Evolutionary conservation across 148 eudicot genomes (phyloP), one percentile per base, ranked within the genome.

Genomic region (Vaccinium darrowii): DNA sequence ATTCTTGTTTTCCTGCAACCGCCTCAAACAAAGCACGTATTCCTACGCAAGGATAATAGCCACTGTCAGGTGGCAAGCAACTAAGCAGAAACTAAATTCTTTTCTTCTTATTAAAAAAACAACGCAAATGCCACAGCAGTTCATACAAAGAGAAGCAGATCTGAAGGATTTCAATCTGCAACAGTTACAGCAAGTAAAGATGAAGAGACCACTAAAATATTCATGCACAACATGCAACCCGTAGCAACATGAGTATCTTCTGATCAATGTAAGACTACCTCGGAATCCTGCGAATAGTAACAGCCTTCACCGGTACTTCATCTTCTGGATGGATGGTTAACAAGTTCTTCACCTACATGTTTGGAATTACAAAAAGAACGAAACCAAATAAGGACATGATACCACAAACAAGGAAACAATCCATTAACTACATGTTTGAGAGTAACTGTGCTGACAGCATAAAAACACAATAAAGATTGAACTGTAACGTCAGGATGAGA

Each of bases 281-380:
- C 63, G 99, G 99, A 86, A 97, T 91, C 85, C 88, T 93, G 87
- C 99, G 99, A 83, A 97, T 94, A 7, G 99, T 97, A 71, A 95
- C 98, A 87, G 86, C 91, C 93, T 95, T 97, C 77, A 97, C 95
- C 80, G 94, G 99, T 63, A 91, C 84, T 87, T 91, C 88, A 86
- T 95, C 99, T 84, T 95, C 95, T 18, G 98, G 98, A 84, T 95
- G 88, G 76, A 95, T 87, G 83, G 99, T 97, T 33, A 97, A 90
- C 88, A 97, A 89, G 83, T 97, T 97, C 85, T 97, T 97, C 81
- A 91, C 99, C 98, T 96, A 74, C 53, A 85, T 67, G 60, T 54
- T 80, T n/a, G 16, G 27, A 67, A 60, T 19, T n/a, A 10, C 80
- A 84, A 84, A 3, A 62, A 27, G 21, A 51, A 36, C 63, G n/a